These are phyloP conservation scores for Chloranthus sessilifolius DNA, from an alignment of 164 flowering plant genomes.

Conservation along the genomic window DNA sequence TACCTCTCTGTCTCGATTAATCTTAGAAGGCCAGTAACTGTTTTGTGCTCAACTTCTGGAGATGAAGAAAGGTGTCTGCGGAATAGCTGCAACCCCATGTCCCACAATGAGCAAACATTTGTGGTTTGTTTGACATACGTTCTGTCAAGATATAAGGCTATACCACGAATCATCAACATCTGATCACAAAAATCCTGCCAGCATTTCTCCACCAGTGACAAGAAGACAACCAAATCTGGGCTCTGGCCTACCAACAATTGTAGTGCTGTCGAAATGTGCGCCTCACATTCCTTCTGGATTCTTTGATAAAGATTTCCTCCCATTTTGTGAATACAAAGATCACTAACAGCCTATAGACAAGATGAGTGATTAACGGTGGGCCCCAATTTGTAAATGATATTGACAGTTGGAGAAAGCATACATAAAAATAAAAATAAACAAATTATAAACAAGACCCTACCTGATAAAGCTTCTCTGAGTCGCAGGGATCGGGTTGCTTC, in stretches of 20 bases:
- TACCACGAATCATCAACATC: conserved; percentile 95
- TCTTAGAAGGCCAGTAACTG: conserved; percentile 88
- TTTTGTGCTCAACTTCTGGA: conserved; percentile 95
- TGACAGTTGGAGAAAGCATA: background rate
- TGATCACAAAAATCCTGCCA: conserved; percentile 99
- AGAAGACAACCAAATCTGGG: conserved; percentile 88
- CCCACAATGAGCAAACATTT: conserved; percentile 89
- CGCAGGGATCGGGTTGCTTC: conserved; percentile 83
- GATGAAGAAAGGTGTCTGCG: conserved; percentile 81
- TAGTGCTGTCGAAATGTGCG: conserved; percentile 65
- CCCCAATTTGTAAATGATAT: conserved; percentile 1
- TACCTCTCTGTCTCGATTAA: conserved; percentile 97
- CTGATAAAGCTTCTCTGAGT: conserved; percentile 88
- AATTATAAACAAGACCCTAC: conserved; percentile 16
- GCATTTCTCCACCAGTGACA: conserved; percentile 85
- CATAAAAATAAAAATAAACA: background rate
- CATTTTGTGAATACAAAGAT: conserved; percentile 91
- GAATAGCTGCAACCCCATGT: conserved; percentile 97
- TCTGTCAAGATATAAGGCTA: conserved; percentile 92
- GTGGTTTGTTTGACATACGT: conserved; percentile 91
- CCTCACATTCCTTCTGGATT: conserved; percentile 83
- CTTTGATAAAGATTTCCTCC: conserved; percentile 87
- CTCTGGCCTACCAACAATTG: conserved; percentile 88
- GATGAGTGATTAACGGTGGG: no score
- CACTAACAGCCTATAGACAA: conserved; percentile 66